These are phyloP conservation scores for Globisporangium orthogonon DNA, from an alignment of 352 stramenopile species.

Conservation along the genomic window DNA sequence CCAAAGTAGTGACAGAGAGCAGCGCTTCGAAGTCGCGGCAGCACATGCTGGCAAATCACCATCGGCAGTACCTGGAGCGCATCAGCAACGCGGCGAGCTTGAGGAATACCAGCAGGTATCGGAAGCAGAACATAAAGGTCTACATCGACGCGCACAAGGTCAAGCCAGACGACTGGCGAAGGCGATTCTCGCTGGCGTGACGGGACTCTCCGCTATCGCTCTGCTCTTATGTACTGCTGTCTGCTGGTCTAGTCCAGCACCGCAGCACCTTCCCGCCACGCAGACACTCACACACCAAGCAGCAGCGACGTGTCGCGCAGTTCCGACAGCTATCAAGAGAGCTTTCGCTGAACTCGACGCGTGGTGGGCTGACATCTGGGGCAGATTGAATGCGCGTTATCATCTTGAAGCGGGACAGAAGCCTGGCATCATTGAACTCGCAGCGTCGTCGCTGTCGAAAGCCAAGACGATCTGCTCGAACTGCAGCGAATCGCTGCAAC, in stretches of 20 bases:
- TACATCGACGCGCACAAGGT: neutral
- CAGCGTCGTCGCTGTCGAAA: neutral
- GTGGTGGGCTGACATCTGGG: neutral
- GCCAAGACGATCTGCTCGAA: neutral
- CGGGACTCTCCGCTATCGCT: neutral
- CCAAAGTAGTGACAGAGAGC: neutral
- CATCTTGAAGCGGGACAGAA: neutral
- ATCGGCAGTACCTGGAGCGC: neutral
- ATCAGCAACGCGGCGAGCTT: neutral
- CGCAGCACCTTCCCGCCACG: neutral
- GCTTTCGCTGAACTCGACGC: neutral
- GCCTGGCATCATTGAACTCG: neutral
- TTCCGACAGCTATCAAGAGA: neutral
- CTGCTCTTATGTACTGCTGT: neutral
- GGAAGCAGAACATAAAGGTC: neutral
- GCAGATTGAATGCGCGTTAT: neutral
- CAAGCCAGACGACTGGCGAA: neutral
- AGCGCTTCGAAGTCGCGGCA: neutral
- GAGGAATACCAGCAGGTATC: neutral
- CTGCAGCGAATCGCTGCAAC: neutral
- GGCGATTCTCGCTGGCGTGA: neutral
- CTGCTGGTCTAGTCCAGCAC: neutral
- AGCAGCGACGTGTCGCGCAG: neutral
- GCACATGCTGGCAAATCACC: neutral
- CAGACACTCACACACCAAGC: neutral